Conservation (phyloP, 2,329 filamentous ascomycete genomes). For the Diaporthe nobilis region DNA sequence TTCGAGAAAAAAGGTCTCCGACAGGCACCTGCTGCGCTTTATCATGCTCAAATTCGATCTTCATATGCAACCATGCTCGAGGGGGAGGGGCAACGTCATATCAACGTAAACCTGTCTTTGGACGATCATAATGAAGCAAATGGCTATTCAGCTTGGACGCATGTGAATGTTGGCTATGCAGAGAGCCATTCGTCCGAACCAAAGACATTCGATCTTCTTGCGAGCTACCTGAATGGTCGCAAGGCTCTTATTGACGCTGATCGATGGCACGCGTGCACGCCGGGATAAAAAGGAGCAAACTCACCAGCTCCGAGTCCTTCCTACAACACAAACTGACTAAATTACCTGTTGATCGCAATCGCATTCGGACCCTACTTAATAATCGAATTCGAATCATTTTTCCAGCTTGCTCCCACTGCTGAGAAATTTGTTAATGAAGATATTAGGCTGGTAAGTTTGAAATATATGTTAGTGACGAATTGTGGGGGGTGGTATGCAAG, state of each 20-base stretch:
- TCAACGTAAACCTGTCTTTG: neutral
- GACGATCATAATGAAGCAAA: neutral
- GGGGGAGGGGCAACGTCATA: neutral
- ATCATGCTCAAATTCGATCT: neutral
- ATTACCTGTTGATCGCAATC: rapidly evolving
- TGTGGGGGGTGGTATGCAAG: no score
- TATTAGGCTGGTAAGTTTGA: no score
- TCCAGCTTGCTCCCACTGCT: no score
- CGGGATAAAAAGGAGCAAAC: no score
- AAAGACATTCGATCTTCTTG: neutral
- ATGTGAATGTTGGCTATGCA: neutral
- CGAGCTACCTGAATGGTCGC: neutral
- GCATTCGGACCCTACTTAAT: no score
- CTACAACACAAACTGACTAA: no score
- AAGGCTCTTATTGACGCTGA: neutral
- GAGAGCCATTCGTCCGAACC: neutral
- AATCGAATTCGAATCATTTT: no score
- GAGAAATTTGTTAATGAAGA: no score
- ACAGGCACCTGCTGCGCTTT: neutral
- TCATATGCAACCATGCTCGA: neutral
- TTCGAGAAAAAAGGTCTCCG: neutral
- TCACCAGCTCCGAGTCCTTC: no score
- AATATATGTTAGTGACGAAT: no score
- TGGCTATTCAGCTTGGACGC: neutral
- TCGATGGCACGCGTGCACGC: no score